A percentile compares a stretch with the other conserved stretches of the same genome.
phyloP scores from a whole-genome alignment of 129 eudicot genomes.

The Tagetes erecta region DNA sequence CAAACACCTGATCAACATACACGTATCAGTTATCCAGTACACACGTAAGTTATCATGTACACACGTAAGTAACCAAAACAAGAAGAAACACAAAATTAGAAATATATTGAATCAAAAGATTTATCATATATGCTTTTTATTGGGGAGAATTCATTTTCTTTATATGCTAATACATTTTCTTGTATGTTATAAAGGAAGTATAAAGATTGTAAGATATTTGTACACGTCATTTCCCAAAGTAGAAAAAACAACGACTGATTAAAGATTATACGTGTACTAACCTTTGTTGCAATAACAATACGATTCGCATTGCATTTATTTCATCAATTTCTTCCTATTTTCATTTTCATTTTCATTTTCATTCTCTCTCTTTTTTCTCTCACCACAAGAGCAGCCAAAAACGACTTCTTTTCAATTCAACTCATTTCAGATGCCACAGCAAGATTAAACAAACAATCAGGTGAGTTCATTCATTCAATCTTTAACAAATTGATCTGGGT shows the following conservation, averaged over 20 bases:
- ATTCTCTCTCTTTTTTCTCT: background rate
- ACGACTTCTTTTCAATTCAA: constrained; percentile 16
- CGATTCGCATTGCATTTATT: constrained; percentile 36
- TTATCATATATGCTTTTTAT: background rate
- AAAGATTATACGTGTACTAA: constrained; percentile 25
- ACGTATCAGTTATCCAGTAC: background rate
- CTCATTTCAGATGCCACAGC: constrained; percentile 27
- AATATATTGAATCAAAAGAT: background rate
- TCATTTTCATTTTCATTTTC: constrained; percentile 20
- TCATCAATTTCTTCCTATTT: constrained; percentile 16
- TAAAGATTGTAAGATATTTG: constrained; percentile 7
- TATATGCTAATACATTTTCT: background rate
- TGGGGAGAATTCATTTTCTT: background rate
- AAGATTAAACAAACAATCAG: constrained; percentile 1
- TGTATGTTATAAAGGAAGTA: background rate
- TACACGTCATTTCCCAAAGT: background rate
- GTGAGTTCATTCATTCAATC: constrained; percentile 18
- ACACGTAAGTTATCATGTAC: too few relatives aligned
- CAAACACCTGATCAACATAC: background rate
- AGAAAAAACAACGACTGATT: constrained; percentile 28
- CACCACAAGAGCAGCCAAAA: constrained; percentile 18
- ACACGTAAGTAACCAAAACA: background rate
- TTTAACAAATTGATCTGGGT: constrained; percentile 17
- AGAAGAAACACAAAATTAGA: background rate
- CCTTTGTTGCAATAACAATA: constrained; percentile 5